phyloP scores from a whole-genome alignment of 2,329 filamentous ascomycete genomes.

The Capronia americana region DNA sequence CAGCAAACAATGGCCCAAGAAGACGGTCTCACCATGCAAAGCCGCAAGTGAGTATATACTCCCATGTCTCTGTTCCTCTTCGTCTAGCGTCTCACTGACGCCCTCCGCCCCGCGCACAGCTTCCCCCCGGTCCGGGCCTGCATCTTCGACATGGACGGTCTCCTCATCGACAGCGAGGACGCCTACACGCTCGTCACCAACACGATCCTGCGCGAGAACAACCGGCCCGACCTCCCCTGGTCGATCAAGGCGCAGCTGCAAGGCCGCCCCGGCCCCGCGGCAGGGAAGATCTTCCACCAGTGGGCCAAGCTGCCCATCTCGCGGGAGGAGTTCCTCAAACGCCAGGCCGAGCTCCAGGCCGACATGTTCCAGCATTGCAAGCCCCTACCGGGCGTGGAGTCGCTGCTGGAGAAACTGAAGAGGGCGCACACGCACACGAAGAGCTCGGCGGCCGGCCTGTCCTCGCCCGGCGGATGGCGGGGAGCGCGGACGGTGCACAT shows the following conservation, averaged over 20 bases:
- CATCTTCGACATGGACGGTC: slow-evolving; percentile 98
- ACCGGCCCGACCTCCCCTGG: slow-evolving; percentile 81
- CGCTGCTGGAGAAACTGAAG: slow-evolving; percentile 67
- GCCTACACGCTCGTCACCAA: slow-evolving; percentile 85
- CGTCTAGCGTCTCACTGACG: background rate
- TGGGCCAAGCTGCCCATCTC: slow-evolving; percentile 88
- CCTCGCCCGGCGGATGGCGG: slow-evolving; percentile 35
- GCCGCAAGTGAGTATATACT: background rate
- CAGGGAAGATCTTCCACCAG: slow-evolving; percentile 69
- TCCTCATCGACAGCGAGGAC: slow-evolving; percentile 93
- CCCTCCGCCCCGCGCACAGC: slow-evolving; percentile 42
- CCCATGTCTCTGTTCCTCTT: background rate
- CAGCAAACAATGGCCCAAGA: background rate
- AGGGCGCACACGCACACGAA: slow-evolving; percentile 34
- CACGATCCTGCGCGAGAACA: slow-evolving; percentile 76
- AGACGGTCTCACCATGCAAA: background rate
- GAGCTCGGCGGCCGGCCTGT: slow-evolving; percentile 42
- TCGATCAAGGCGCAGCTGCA: slow-evolving; percentile 88
- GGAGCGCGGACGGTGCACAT: slow-evolving; percentile 67
- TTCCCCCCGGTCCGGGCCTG: slow-evolving; percentile 85
- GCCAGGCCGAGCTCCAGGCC: slow-evolving; percentile 69
- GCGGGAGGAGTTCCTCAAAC: slow-evolving; percentile 67
- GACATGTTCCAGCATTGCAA: slow-evolving; percentile 75
- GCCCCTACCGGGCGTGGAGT: slow-evolving; percentile 77
- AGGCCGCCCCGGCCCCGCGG: slow-evolving; percentile 66